Evolutionary conservation across 495 filamentous ascomycete species (phyloP).

Genomic region (Podospora australis): DNA sequence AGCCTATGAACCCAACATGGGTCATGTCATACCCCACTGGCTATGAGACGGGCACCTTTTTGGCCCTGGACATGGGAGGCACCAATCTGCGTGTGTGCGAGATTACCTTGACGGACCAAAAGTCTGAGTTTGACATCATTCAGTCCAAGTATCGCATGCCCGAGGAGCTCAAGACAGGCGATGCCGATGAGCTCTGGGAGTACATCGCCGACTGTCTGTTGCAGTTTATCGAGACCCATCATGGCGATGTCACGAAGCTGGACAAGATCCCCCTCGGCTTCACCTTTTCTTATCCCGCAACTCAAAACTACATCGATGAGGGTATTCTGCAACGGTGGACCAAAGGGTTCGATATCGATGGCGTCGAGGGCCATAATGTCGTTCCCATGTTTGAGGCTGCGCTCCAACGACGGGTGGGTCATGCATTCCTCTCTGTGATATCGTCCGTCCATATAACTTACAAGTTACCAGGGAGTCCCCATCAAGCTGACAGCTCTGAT

Average conservation of each 20-base stretch:
- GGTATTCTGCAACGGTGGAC: constrained; percentile 96
- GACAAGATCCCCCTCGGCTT: constrained; percentile 81
- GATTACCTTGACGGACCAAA: constrained; percentile 80
- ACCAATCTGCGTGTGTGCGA: constrained; percentile 98
- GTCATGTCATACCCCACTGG: constrained; percentile 91
- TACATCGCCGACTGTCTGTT: constrained; percentile 96
- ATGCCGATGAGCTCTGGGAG: constrained; percentile 89
- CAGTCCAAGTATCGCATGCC: constrained; percentile 98
- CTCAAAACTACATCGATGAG: constrained; percentile 93
- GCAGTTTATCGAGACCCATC: constrained; percentile 92
- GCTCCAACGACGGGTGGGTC: constrained; percentile 64
- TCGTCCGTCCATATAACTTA: neutral
- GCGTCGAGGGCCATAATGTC: constrained; percentile 91
- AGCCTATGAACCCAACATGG: constrained; percentile 99
- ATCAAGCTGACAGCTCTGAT: constrained; percentile 92
- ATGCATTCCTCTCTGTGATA: neutral
- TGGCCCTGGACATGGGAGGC: constrained; percentile 96
- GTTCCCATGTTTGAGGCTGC: constrained; percentile 88
- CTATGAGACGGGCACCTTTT: constrained; percentile 79
- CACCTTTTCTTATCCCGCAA: constrained; percentile 97
- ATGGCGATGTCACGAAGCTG: constrained; percentile 55
- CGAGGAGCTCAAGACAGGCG: constrained; percentile 87
- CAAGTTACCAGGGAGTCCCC: constrained; percentile 59
- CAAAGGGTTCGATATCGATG: constrained; percentile 96
- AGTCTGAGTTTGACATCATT: constrained; percentile 96